These are phyloP conservation scores for Discostella stelligeroides DNA, from an alignment of 108 stramenopile genomes.

Conservation along the genomic window DNA sequence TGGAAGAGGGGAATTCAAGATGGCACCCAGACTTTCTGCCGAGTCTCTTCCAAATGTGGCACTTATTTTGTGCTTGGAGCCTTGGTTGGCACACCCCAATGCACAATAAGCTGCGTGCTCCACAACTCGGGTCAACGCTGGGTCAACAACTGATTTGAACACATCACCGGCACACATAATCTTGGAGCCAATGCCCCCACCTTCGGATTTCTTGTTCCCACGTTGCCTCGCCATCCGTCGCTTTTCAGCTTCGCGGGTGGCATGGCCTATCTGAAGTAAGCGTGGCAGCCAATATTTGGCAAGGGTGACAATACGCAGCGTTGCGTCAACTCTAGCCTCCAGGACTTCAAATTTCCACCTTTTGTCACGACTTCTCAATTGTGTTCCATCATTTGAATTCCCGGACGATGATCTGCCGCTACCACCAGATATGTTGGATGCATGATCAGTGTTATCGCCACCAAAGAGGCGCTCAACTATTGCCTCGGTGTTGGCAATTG, in stretches of 20 bases:
- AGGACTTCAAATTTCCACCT: constrained; percentile 90
- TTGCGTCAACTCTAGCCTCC: constrained; percentile 75
- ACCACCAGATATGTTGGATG: constrained; percentile 13
- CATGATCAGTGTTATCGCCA: constrained; percentile 59
- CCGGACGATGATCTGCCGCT: too few species aligned
- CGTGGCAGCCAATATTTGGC: constrained; percentile 80
- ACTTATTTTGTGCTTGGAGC: constrained; percentile 63
- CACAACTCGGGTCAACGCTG: constrained; percentile 64
- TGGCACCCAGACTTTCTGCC: constrained; percentile 66
- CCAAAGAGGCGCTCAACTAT: constrained; percentile 61
- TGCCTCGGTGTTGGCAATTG: constrained; percentile 62
- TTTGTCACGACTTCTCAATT: constrained; percentile 54
- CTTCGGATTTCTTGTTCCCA: constrained; percentile 20
- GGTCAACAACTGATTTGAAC: constrained; percentile 64
- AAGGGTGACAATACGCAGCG: constrained; percentile 68
- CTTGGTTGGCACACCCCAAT: constrained; percentile 72
- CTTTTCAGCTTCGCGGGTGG: constrained; percentile 85
- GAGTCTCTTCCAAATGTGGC: constrained; percentile 74
- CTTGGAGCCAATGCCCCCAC: constrained; percentile 11
- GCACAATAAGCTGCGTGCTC: constrained; percentile 86
- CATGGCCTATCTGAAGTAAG: constrained; percentile 71
- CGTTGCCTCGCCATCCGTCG: constrained; percentile 63
- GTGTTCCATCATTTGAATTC: too few species aligned
- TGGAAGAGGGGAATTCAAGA: constrained; percentile 76
- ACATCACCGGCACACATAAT: constrained; percentile 71